A percentile compares a stretch with the other conserved stretches of the same genome.
Conservation (phyloP, 148 eudicot species). For the Tetragonia tetragonoides region DNA sequence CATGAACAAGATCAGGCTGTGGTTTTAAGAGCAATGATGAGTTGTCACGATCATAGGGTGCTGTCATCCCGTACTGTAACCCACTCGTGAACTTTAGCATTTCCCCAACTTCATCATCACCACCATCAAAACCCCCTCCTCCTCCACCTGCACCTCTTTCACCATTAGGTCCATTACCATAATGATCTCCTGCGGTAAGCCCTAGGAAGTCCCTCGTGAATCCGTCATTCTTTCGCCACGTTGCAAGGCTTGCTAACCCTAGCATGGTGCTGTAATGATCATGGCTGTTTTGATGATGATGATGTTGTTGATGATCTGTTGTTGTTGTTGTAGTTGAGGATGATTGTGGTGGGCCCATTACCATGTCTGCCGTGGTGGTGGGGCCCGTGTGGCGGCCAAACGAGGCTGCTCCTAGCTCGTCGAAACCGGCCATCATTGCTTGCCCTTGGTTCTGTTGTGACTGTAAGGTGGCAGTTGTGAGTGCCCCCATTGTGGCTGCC, state of each 20-base stretch:
- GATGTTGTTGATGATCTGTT: not conserved
- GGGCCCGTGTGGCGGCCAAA: constrained; percentile 13
- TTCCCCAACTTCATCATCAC: constrained; percentile 26
- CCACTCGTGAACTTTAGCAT: constrained; percentile 53
- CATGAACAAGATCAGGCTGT: constrained; percentile 17
- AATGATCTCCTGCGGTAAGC: constrained; percentile 33
- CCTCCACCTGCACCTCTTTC: not conserved
- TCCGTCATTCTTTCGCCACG: constrained; percentile 54
- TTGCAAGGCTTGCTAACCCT: constrained; percentile 21
- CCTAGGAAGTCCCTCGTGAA: constrained; percentile 84
- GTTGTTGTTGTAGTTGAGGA: constrained; percentile 9
- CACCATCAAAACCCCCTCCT: constrained; percentile 12
- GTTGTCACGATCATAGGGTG: constrained; percentile 40
- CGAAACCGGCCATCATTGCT: constrained; percentile 19
- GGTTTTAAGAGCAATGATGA: constrained; percentile 35
- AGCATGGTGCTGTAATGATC: constrained; percentile 12
- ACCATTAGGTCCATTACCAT: not conserved
- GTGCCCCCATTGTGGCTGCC: constrained; percentile 53
- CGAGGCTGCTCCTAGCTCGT: constrained; percentile 13
- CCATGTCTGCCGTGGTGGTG: not conserved
- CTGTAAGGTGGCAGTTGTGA: constrained; percentile 2
- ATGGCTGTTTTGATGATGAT: not conserved
- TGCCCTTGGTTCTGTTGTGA: constrained; percentile 4
- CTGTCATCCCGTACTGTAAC: constrained; percentile 30
- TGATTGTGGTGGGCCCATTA: constrained; percentile 10